Conservation (phyloP, 495 filamentous ascomycete species). For the Collariella sp. region DNA sequence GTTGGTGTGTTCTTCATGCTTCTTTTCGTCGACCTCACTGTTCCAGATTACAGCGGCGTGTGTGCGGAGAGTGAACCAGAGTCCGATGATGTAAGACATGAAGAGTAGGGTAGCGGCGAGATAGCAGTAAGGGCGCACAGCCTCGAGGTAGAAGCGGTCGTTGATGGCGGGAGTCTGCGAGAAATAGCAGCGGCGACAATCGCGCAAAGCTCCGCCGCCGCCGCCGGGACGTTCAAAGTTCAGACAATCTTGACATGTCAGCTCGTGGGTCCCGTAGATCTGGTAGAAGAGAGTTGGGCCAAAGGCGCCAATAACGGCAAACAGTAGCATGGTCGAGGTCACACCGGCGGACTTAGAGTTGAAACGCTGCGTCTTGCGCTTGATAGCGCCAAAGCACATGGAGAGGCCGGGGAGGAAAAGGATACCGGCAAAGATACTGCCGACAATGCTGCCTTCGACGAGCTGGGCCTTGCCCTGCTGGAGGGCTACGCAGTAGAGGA, state of each 20-base stretch:
- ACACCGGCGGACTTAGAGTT: slow-evolving; percentile 96
- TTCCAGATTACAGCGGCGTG: slow-evolving; percentile 98
- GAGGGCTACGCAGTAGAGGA: slow-evolving; percentile 91
- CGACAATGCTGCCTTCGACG: slow-evolving; percentile 94
- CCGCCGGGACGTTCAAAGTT: slow-evolving; percentile 35
- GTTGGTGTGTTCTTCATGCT: slow-evolving; percentile 39
- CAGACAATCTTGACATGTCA: slow-evolving; percentile 75
- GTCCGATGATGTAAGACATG: slow-evolving; percentile 83
- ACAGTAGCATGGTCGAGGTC: slow-evolving; percentile 96
- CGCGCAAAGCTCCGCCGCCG: slow-evolving; percentile 33
- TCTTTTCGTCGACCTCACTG: slow-evolving; percentile 77
- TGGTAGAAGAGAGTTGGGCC: slow-evolving; percentile 98
- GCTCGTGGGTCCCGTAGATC: slow-evolving; percentile 94
- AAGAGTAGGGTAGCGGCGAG: slow-evolving; percentile 78
- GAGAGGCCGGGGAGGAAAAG: slow-evolving; percentile 93
- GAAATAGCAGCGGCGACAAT: slow-evolving; percentile 92
- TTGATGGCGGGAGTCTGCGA: slow-evolving; percentile 77
- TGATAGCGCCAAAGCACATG: slow-evolving; percentile 98
- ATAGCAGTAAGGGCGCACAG: slow-evolving; percentile 90
- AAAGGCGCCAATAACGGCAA: slow-evolving; percentile 95
- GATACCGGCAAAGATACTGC: slow-evolving; percentile 95
- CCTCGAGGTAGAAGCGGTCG: slow-evolving; percentile 79
- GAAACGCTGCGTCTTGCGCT: slow-evolving; percentile 97
- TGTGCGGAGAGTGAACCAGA: slow-evolving; percentile 93
- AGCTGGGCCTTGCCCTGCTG: slow-evolving; percentile 86